Evolutionary conservation across 2,329 filamentous ascomycete genomes (phyloP).

Genomic region (Botrytis medusae): DNA sequence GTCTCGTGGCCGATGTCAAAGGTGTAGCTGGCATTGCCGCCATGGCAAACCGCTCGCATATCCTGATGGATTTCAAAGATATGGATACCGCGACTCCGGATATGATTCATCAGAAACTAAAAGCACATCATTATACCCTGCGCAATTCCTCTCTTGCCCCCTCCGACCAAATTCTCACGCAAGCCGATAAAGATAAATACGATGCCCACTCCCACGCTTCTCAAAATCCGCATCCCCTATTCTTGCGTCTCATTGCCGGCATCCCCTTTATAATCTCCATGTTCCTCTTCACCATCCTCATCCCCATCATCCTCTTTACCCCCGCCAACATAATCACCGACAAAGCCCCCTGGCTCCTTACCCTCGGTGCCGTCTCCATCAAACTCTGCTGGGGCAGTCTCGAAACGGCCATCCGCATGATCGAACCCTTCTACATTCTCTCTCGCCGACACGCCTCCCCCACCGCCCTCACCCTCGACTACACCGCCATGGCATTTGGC

Average conservation of each 20-base stretch:
- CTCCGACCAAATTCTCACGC: constrained; percentile 51
- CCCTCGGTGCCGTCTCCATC: constrained; percentile 62
- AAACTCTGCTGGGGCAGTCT: constrained; percentile 69
- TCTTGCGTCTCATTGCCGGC: constrained; percentile 61
- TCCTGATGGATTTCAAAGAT: constrained; percentile 71
- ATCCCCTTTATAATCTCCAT: constrained; percentile 61
- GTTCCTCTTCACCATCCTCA: constrained; percentile 54
- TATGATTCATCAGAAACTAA: constrained; percentile 68
- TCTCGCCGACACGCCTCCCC: constrained; percentile 64
- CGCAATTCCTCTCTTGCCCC: constrained; percentile 71
- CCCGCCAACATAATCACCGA: constrained; percentile 57
- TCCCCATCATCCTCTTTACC: constrained; percentile 62
- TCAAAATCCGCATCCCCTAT: constrained; percentile 66
- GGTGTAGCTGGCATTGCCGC: constrained; percentile 73
- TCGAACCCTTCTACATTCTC: constrained; percentile 73
- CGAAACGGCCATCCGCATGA: constrained; percentile 69
- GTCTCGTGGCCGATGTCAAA: constrained; percentile 65
- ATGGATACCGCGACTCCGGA: constrained; percentile 66
- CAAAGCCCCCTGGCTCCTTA: constrained; percentile 64
- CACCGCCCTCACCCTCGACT: constrained; percentile 67
- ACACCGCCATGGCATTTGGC: constrained; percentile 69
- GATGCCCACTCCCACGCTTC: constrained; percentile 49
- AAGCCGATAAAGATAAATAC: constrained; percentile 48
- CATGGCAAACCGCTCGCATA: constrained; percentile 73
- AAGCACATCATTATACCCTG: constrained; percentile 64